These are phyloP conservation scores for Calonectria henricotiae DNA, from an alignment of 2,329 filamentous ascomycete genomes.

Conservation along the genomic window DNA sequence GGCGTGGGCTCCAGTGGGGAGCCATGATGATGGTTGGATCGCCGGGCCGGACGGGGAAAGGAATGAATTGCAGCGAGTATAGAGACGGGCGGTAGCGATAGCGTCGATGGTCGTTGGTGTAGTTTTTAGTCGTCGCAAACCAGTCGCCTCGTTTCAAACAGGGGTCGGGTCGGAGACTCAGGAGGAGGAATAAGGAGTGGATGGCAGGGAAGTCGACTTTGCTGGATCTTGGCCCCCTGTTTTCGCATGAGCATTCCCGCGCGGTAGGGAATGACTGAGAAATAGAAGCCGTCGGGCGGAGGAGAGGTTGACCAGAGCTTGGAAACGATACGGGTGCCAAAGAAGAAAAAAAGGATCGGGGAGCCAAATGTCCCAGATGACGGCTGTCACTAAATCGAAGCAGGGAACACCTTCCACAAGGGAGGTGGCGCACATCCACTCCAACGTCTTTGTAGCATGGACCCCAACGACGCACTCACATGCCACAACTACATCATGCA, in stretches of 20 bases:
- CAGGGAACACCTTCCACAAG: slow-evolving; percentile 26
- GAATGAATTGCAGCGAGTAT: slow-evolving; percentile 7
- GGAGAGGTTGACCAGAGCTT: slow-evolving; percentile 2
- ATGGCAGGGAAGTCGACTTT: slow-evolving; percentile 1
- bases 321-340: background rate
- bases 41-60: slow-evolving; percentile 22
- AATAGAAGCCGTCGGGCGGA: background rate
- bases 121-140: slow-evolving; percentile 16
- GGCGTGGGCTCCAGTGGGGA: slow-evolving; percentile 50
- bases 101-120: background rate
- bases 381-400: background rate
- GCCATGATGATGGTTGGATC: slow-evolving; percentile 43
- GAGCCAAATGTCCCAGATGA: slow-evolving; percentile 6
- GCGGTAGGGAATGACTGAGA: background rate
- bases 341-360: background rate
- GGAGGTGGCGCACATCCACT: slow-evolving; percentile 31
- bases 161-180: background rate
- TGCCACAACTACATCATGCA: slow-evolving; percentile 20
- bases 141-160: slow-evolving; percentile 26
- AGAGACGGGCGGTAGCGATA: slow-evolving; percentile 10
- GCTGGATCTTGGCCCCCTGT: background rate
- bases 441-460: background rate
- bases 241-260: slow-evolving; percentile 18
- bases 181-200: slow-evolving; percentile 15
- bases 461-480: background rate